Base-by-base conservation (phyloP, 495 filamentous ascomycete genomes). In the Penicillium tannophilum region DNA sequence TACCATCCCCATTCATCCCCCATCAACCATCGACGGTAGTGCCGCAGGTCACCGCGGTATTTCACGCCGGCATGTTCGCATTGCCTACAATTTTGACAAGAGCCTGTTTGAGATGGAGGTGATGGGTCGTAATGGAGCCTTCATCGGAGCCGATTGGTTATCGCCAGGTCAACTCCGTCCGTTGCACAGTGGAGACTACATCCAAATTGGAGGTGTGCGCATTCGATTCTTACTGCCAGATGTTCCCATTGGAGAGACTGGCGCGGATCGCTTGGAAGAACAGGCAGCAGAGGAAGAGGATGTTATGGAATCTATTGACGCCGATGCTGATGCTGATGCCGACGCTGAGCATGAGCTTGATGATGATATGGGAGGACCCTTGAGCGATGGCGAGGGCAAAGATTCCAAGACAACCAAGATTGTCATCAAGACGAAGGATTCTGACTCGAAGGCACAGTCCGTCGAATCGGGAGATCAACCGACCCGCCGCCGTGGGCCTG, bases 81-180 rank as follows among this genome's bases (percentile, higher is more conserved):
- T 98, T 53, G 73, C 84, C 12, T 98, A 90, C 71, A 92, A 93
- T 64, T 86, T 86, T 58, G 81, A 86, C 20, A 83, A 82, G 59
- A 82, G 86, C 54, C 70, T 87, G 14, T 98, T 93, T 59, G 88
- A 95, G 66, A 84, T 94, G 63, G 79, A 88, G 41, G 86, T 95
- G 4, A 76, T 93, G 64, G 92, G 93, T 52, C 84, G 87, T 62
- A 97, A 97, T 67, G 92, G 92, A 31, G 88, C 90, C 33, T 96
- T 93, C 59, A 84, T 90, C 48, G 88, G 96, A 51, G 89, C 89
- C 35, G 81, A 86, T 52, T 88, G 85, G 71, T 80, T 87, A 63
- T 76, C 78, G 1, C 77, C 80, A 16, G 85, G 87, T 41, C 79
- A 85, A 36, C 75, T 84, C 17, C 81, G 89, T 20, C 82, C 85